These are phyloP conservation scores for Leonotis leonurus DNA, from an alignment of 257 asterid genomes.

Conservation along the genomic window DNA sequence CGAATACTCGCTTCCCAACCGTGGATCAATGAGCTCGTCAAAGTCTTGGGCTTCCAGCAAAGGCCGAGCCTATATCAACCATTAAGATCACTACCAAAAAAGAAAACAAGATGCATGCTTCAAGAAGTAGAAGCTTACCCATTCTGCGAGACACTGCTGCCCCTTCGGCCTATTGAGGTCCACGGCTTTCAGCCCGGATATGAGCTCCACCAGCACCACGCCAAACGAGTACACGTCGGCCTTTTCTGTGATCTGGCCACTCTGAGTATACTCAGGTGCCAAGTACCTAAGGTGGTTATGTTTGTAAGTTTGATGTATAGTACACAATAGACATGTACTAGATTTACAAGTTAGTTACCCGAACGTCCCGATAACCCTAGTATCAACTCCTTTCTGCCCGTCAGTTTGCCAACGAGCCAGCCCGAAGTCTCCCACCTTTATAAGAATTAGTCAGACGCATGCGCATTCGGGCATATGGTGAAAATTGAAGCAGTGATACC, in stretches of 20 bases:
- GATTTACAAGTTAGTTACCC: constrained; percentile 38
- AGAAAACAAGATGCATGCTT: background rate
- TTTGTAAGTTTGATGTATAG: background rate
- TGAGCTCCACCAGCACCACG: constrained; percentile 85
- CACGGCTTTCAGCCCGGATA: constrained; percentile 84
- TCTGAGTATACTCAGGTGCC: constrained; percentile 99
- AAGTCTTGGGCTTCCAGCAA: constrained; percentile 61
- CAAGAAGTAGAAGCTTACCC: constrained; percentile 37
- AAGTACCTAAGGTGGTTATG: constrained; percentile 44
- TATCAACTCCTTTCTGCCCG: constrained; percentile 87
- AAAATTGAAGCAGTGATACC: background rate
- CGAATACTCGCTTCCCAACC: constrained; percentile 35
- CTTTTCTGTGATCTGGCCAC: constrained; percentile 95
- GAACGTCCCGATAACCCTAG: constrained; percentile 86
- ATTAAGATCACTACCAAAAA: background rate
- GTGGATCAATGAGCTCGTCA: constrained; percentile 66
- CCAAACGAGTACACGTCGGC: constrained; percentile 95
- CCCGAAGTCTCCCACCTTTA: constrained; percentile 92
- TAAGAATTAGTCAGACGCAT: constrained; percentile 1
- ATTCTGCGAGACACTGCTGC: constrained; percentile 87
- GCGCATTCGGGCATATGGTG: background rate
- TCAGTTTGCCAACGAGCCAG: constrained; percentile 96
- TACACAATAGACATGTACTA: background rate
- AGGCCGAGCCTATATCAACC: constrained; percentile 66
- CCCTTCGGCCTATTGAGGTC: constrained; percentile 86